Conservation (phyloP, 2,329 filamentous ascomycete genomes). For the Fusarium verrucosum region DNA sequence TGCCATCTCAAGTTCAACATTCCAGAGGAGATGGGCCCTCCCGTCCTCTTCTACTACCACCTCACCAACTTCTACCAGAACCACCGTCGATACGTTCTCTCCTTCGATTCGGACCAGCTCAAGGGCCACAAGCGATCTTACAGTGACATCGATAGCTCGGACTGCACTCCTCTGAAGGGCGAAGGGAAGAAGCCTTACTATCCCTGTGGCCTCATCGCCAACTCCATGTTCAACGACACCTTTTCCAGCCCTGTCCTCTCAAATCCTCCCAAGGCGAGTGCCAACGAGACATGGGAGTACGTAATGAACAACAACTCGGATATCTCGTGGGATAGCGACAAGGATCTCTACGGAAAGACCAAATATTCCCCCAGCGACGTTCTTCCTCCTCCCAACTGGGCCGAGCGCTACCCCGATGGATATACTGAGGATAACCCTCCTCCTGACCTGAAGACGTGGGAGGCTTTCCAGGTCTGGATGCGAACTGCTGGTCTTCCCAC, state of each 20-base stretch:
- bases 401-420: slow-evolving; percentile 70
- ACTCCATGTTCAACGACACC: slow-evolving; percentile 96
- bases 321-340: slow-evolving; percentile 90
- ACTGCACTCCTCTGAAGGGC: slow-evolving; percentile 77
- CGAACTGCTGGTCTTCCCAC: slow-evolving; percentile 90
- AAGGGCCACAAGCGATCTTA: slow-evolving; percentile 72
- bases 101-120: slow-evolving; percentile 84
- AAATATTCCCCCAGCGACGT: slow-evolving; percentile 73
- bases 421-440: slow-evolving; percentile 73
- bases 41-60: slow-evolving; percentile 93
- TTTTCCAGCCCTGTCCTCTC: slow-evolving; percentile 72
- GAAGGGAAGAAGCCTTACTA: slow-evolving; percentile 79
- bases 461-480: slow-evolving; percentile 99
- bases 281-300: slow-evolving; percentile 64
- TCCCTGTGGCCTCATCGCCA: slow-evolving; percentile 94
- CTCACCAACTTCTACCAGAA: slow-evolving; percentile 99
- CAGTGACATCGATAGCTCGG: slow-evolving; percentile 69
- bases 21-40: slow-evolving; percentile 79
- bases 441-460: slow-evolving; percentile 77
- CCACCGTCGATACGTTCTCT: slow-evolving; percentile 94
- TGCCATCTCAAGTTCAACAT: slow-evolving; percentile 84
- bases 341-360: slow-evolving; percentile 77
- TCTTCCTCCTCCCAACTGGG: slow-evolving; percentile 88
- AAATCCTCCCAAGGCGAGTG: slow-evolving; percentile 54
- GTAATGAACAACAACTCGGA: slow-evolving; percentile 76